A percentile compares a stretch with the other conserved stretches of the same genome.
Conservation (phyloP, 495 filamentous ascomycete genomes). For the Pseudomonodictys pantanalensis region DNA sequence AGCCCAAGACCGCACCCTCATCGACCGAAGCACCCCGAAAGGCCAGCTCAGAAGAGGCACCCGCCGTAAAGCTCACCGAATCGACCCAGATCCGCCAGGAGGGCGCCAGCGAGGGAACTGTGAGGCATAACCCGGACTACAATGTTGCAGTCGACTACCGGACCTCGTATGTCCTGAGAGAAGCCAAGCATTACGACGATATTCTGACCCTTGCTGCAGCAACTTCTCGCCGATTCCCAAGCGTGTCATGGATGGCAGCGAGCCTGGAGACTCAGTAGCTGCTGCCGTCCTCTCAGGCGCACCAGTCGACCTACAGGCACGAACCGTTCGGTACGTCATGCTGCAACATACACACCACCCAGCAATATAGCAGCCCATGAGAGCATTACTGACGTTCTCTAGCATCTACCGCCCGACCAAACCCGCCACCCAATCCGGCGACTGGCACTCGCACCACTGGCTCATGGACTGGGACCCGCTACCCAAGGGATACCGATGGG, state of each 20-base stretch:
- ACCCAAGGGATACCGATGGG: constrained; percentile 86
- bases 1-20: no score
- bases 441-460: constrained; percentile 79
- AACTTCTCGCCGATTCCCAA: constrained; percentile 86
- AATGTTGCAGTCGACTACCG: constrained; percentile 71
- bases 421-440: constrained; percentile 89
- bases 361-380: background rate
- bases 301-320: constrained; percentile 85
- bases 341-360: background rate
- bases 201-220: constrained; percentile 44
- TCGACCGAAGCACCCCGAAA: constrained; percentile 22
- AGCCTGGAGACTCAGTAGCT: constrained; percentile 68
- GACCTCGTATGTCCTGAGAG: constrained; percentile 73
- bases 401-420: constrained; percentile 91
- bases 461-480: constrained; percentile 98
- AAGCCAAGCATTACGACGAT: background rate
- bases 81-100: constrained; percentile 55
- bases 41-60: constrained; percentile 21
- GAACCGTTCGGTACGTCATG: constrained; percentile 76
- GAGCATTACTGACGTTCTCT: constrained; percentile 6
- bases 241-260: constrained; percentile 84
- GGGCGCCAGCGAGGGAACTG: constrained; percentile 49
- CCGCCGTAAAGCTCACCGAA: constrained; percentile 30
- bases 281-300: constrained; percentile 89
- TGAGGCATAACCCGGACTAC: constrained; percentile 75